Conservation (phyloP, 2,329 filamentous ascomycete genomes). For the Trichothecium roseum region DNA sequence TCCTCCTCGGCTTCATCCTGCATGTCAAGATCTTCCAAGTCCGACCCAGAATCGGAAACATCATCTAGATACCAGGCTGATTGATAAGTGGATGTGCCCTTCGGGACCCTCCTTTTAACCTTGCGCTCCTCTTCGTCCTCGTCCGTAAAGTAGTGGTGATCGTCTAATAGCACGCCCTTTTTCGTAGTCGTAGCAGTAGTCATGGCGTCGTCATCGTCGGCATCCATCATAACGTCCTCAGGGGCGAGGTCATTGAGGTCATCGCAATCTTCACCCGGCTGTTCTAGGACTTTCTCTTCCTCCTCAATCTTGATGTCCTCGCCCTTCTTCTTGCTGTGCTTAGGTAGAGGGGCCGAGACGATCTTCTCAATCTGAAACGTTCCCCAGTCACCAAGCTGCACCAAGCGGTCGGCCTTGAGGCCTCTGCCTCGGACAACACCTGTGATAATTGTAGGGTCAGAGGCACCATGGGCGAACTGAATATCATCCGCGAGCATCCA, state of each 20-base stretch:
- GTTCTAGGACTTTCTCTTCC: slow-evolving; percentile 51
- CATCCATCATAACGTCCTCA: slow-evolving; percentile 68
- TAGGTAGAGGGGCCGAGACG: slow-evolving; percentile 58
- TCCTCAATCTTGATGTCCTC: slow-evolving; percentile 64
- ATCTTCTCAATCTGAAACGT: slow-evolving; percentile 90
- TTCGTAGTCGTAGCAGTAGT: slow-evolving; percentile 33
- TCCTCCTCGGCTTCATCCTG: slow-evolving; percentile 51
- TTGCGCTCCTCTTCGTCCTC: slow-evolving; percentile 50
- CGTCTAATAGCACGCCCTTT: slow-evolving; percentile 87
- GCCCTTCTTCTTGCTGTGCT: slow-evolving; percentile 47
- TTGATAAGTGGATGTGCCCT: slow-evolving; percentile 89
- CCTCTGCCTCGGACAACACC: slow-evolving; percentile 79
- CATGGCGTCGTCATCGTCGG: slow-evolving; percentile 44
- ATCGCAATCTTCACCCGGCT: slow-evolving; percentile 70
- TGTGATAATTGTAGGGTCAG: slow-evolving; percentile 62
- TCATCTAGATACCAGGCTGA: slow-evolving; percentile 84
- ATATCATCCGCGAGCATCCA: slow-evolving; percentile 90
- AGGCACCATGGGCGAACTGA: slow-evolving; percentile 52
- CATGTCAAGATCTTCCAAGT: slow-evolving; percentile 59
- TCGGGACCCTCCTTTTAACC: slow-evolving; percentile 66
- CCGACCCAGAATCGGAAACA: slow-evolving; percentile 75
- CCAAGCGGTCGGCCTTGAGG: slow-evolving; percentile 78
- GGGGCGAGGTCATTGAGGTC: slow-evolving; percentile 76
- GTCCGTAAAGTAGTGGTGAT: slow-evolving; percentile 96
- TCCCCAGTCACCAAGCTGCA: slow-evolving; percentile 91